These are phyloP conservation scores for Ustilago bromivora DNA, from an alignment of 1,284 basidiomycete genomes.

Conservation along the genomic window DNA sequence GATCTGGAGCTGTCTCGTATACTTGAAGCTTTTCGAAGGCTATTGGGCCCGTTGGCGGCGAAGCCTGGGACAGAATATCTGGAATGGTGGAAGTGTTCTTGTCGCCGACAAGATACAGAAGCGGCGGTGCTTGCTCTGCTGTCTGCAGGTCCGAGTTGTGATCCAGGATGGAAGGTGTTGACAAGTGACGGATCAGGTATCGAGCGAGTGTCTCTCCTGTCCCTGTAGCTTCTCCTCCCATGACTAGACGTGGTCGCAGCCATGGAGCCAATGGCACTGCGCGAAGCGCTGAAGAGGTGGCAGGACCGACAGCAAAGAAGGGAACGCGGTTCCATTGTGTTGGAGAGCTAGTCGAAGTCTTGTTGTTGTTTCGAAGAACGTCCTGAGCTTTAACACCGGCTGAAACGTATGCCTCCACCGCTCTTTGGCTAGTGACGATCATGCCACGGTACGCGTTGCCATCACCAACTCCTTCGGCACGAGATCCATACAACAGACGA, in stretches of 20 bases:
- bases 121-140: conserved; percentile 21
- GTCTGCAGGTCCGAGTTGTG: conserved; percentile 17
- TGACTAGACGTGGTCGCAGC: conserved; percentile 51
- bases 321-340: conserved; percentile 59
- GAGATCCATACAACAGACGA: conserved; percentile 41
- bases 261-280: conserved; percentile 44
- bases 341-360: conserved; percentile 34
- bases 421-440: conserved; percentile 63
- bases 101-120: conserved; percentile 65
- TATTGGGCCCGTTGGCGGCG: conserved; percentile 38
- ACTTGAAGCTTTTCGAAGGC: conserved; percentile 57
- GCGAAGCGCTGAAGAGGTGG: conserved; percentile 54
- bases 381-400: conserved; percentile 47
- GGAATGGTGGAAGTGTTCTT: conserved; percentile 58
- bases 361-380: conserved; percentile 21
- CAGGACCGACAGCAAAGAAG: conserved; percentile 67
- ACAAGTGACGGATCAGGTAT: conserved; percentile 54
- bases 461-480: not conserved
- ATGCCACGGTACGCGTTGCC: conserved; percentile 52
- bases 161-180: conserved; percentile 28
- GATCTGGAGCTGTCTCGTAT: conserved; percentile 59
- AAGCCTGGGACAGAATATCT: conserved; percentile 44
- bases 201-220: conserved; percentile 60
- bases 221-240: conserved; percentile 62
- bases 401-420: conserved; percentile 62